Conservation (phyloP, 2,329 filamentous ascomycete genomes). For the Tolypocladium capitatum region DNA sequence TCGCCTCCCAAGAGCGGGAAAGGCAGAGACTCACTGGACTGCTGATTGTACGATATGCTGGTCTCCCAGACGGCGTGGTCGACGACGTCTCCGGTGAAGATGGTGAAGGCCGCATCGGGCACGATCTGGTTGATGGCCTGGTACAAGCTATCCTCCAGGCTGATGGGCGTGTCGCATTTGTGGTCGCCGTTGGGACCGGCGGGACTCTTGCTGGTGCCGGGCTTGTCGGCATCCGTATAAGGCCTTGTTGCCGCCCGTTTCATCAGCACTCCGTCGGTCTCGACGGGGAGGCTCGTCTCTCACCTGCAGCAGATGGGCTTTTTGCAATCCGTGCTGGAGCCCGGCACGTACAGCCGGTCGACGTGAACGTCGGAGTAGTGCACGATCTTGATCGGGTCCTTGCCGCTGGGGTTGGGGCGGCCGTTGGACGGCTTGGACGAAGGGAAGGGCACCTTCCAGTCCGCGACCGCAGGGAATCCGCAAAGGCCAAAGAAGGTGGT, state of each 20-base stretch:
- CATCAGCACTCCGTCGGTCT: not conserved
- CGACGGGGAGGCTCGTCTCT: slow-evolving; percentile 1
- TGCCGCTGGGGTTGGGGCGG: slow-evolving; percentile 28
- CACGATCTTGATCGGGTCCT: slow-evolving; percentile 37
- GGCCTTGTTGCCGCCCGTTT: slow-evolving; percentile 16
- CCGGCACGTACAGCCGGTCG: slow-evolving; percentile 39
- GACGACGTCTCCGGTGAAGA: slow-evolving; percentile 48
- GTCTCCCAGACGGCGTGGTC: slow-evolving; percentile 39
- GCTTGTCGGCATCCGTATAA: slow-evolving; percentile 32
- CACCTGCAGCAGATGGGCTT: slow-evolving; percentile 47
- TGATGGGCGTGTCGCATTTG: slow-evolving; percentile 37
- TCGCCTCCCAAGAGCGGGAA: too few species aligned
- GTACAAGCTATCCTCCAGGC: slow-evolving; percentile 42
- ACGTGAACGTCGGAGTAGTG: slow-evolving; percentile 49
- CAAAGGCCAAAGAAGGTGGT: slow-evolving; percentile 41
- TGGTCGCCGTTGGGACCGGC: slow-evolving; percentile 39
- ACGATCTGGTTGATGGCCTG: slow-evolving; percentile 31
- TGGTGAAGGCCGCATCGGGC: slow-evolving; percentile 35
- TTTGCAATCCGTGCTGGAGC: slow-evolving; percentile 39
- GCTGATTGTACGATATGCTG: slow-evolving; percentile 17
- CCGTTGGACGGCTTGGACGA: slow-evolving; percentile 21
- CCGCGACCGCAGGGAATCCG: slow-evolving; percentile 29
- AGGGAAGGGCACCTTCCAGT: slow-evolving; percentile 30
- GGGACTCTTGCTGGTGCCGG: slow-evolving; percentile 33
- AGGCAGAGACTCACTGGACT: slow-evolving; percentile 12